These are phyloP conservation scores for Tetrapisispora fleetii DNA, from an alignment of 805 yeast species.

Conservation along the genomic window DNA sequence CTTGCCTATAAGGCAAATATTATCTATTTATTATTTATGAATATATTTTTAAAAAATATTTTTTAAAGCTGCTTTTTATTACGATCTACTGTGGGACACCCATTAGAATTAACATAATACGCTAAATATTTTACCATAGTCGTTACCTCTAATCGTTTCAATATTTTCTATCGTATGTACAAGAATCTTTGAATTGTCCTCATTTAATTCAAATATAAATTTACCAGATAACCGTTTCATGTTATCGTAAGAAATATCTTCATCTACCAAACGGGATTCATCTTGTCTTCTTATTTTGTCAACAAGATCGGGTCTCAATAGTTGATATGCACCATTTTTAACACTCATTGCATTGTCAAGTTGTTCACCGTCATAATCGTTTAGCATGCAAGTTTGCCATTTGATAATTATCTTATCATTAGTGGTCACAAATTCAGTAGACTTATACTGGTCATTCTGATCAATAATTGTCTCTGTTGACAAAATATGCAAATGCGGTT, in stretches of 20 bases:
- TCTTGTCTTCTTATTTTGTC: conserved; percentile 2
- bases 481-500: conserved; percentile 41
- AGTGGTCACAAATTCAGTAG: conserved; percentile 8
- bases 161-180: conserved; percentile 63
- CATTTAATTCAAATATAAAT: conserved; percentile 56
- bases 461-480: conserved; percentile 23
- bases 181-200: conserved; percentile 41
- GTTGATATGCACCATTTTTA: background rate
- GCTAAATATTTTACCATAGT: conserved; percentile 15
- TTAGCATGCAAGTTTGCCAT: conserved; percentile 21
- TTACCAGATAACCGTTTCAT: conserved; percentile 34
- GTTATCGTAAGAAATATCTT: conserved; percentile 2
- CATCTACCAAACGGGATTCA: background rate
- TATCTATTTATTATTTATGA: background rate
- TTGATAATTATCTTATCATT: conserved; percentile 20
- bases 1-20: too few species aligned
- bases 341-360: background rate
- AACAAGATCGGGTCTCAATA: background rate
- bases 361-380: conserved; percentile 3
- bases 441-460: background rate
- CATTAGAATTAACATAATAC: background rate
- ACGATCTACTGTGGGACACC: too few species aligned
- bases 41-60: background rate
- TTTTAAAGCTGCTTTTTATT: background rate
- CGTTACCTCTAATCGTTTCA: conserved; percentile 41